A percentile compares a stretch with the other conserved stretches of the same genome.
phyloP scores from a whole-genome alignment of 2,329 filamentous ascomycete species.

The Myriangium duriaei region DNA sequence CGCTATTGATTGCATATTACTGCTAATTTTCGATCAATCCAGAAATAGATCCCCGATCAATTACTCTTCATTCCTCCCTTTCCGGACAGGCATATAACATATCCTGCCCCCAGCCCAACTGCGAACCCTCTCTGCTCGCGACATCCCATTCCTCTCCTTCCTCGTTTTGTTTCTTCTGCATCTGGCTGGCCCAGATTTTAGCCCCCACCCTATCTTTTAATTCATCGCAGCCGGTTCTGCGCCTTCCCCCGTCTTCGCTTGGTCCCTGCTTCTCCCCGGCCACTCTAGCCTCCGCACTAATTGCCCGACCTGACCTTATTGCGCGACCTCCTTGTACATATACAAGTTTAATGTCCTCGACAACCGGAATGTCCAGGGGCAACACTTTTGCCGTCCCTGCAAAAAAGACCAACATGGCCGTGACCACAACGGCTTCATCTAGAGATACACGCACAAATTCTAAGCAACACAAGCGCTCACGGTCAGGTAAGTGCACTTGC shows the following conservation, averaged over 20 bases:
- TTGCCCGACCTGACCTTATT: conserved; percentile 12
- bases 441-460: conserved; percentile 48
- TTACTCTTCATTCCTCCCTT: conserved; percentile 28
- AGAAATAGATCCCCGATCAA: conserved; percentile 35
- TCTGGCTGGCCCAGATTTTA: conserved; percentile 36
- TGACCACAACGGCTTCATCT: conserved; percentile 33
- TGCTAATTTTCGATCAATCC: conserved; percentile 20
- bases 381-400: conserved; percentile 7
- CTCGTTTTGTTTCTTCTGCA: conserved; percentile 12
- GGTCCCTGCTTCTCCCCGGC: conserved; percentile 19
- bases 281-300: conserved; percentile 18
- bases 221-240: conserved; percentile 21
- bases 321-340: conserved; percentile 27
- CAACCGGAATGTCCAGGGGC: conserved; percentile 27
- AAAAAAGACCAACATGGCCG: conserved; percentile 36
- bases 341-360: conserved; percentile 32
- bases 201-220: conserved; percentile 30
- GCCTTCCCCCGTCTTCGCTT: conserved; percentile 17
- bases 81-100: conserved; percentile 37
- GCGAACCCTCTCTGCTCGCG: conserved; percentile 12
- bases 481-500: conserved; percentile 68
- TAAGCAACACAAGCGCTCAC: conserved; percentile 87
- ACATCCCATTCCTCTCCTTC: conserved; percentile 22
- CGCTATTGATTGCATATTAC: conserved; percentile 32
- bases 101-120: conserved; percentile 23